Percentiles rank a stretch among this genome's conserved stretches.
phyloP scores from a whole-genome alignment of 768 basidiomycete genomes.

The Holtermanniella nyarrowii region DNA sequence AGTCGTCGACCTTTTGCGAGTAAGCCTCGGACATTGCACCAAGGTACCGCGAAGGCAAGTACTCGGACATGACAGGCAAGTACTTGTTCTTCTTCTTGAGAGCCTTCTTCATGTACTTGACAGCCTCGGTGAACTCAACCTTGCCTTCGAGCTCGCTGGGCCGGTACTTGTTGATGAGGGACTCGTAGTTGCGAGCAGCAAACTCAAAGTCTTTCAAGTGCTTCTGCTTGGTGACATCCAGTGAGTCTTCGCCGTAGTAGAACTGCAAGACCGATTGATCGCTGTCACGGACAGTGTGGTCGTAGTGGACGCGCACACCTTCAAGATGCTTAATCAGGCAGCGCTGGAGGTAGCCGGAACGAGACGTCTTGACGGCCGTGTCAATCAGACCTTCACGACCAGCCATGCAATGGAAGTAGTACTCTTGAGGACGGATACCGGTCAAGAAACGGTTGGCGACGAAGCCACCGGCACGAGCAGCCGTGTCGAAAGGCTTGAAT shows the following conservation, averaged over 20 bases:
- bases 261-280: conserved; percentile 92
- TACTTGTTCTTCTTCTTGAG: conserved; percentile 64
- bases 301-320: conserved; percentile 92
- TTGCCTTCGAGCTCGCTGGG: conserved; percentile 52
- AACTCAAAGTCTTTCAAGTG: conserved; percentile 91
- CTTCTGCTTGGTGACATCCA: conserved; percentile 96
- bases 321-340: conserved; percentile 98
- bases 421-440: conserved; percentile 94
- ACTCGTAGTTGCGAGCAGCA: conserved; percentile 70
- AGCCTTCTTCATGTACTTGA: conserved; percentile 76
- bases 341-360: conserved; percentile 94
- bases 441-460: conserved; percentile 98
- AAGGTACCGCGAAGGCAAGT: conserved; percentile 65
- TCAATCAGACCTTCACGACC: conserved; percentile 98
- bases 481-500: conserved; percentile 95
- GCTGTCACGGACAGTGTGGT: conserved; percentile 92
- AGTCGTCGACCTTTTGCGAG: conserved; percentile 65
- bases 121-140: conserved; percentile 55
- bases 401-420: conserved; percentile 99
- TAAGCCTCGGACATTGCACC: conserved; percentile 90
- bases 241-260: conserved; percentile 87
- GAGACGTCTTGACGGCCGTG: conserved; percentile 96
- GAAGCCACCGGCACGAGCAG: conserved; percentile 93
- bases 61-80: conserved; percentile 63
- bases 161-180: conserved; percentile 59